Percentiles rank a stretch among this genome's conserved stretches.
Evolutionary conservation across 192 early-diverging fungal species (phyloP).

Genomic region (Coemansia sp.): DNA sequence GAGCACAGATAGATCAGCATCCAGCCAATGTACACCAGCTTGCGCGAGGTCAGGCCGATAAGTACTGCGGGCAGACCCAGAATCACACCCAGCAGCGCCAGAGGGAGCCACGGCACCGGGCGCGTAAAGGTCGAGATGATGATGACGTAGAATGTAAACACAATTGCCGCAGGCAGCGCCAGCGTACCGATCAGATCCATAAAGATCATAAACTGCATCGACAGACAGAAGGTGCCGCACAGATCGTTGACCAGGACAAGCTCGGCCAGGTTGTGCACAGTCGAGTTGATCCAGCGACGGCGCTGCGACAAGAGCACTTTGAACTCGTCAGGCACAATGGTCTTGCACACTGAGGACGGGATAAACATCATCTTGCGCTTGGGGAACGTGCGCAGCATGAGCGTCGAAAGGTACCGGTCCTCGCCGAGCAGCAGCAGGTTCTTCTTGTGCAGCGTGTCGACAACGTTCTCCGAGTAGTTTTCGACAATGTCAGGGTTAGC

Average conservation of each 20-base stretch:
- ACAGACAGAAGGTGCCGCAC: slow-evolving; percentile 85
- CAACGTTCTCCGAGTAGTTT: slow-evolving; percentile 80
- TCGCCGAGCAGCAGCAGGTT: slow-evolving; percentile 91
- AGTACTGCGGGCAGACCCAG: slow-evolving; percentile 74
- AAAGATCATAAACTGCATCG: slow-evolving; percentile 95
- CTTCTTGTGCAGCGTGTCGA: slow-evolving; percentile 89
- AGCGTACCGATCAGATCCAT: slow-evolving; percentile 94
- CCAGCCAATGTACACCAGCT: slow-evolving; percentile 76
- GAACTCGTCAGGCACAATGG: slow-evolving; percentile 86
- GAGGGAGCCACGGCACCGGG: slow-evolving; percentile 56
- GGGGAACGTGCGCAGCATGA: slow-evolving; percentile 91
- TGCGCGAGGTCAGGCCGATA: slow-evolving; percentile 77
- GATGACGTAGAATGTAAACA: slow-evolving; percentile 81
- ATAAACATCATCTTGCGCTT: slow-evolving; percentile 95
- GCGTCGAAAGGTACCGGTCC: slow-evolving; percentile 92
- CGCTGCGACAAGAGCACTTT: slow-evolving; percentile 77
- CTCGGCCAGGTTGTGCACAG: slow-evolving; percentile 86
- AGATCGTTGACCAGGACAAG: slow-evolving; percentile 77
- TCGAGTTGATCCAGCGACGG: slow-evolving; percentile 95
- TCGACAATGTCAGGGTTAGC: slow-evolving; percentile 82
- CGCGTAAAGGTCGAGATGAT: slow-evolving; percentile 59
- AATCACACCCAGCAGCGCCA: slow-evolving; percentile 65
- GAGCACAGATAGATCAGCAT: slow-evolving; percentile 75
- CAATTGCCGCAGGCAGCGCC: slow-evolving; percentile 86
- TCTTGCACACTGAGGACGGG: slow-evolving; percentile 88